Percentiles rank a stretch among this genome's conserved stretches.
phyloP scores from a whole-genome alignment of 257 asterid species.

The Rauvolfia tetraphylla region DNA sequence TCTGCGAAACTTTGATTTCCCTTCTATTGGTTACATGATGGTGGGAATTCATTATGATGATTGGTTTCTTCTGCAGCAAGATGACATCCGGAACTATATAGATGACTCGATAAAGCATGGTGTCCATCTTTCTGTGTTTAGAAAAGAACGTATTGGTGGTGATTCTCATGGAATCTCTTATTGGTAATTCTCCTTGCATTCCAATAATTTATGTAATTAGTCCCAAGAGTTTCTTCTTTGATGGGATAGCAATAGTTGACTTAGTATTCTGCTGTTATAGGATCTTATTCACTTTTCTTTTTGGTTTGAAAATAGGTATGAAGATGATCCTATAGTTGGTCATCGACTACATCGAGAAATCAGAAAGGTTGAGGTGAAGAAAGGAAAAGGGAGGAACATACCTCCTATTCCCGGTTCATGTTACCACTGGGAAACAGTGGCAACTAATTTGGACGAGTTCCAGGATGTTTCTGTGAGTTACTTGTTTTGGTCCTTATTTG shows the following conservation, averaged over 20 bases:
- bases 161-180: conserved; percentile 91
- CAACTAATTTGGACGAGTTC: conserved; percentile 90
- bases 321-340: conserved; percentile 82
- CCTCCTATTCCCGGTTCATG: conserved; percentile 74
- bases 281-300: background rate
- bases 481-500: conserved; percentile 2
- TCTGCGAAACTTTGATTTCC: too few species aligned
- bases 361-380: conserved; percentile 82
- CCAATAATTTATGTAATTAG: background rate
- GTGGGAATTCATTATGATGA: conserved; percentile 13
- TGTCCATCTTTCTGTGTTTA: conserved; percentile 57
- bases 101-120: conserved; percentile 82
- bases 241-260: background rate
- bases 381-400: conserved; percentile 74
- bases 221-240: background rate
- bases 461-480: conserved; percentile 78
- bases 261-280: background rate
- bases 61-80: conserved; percentile 78
- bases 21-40: background rate
- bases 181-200: conserved; percentile 50
- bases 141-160: conserved; percentile 91
- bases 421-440: conserved; percentile 94
- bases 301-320: conserved; percentile 54
- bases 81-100: conserved; percentile 78
- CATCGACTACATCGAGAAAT: conserved; percentile 89